Evolutionary conservation across 805 yeast genomes (phyloP).

Genomic region (Wickerhamiella occidentalis): DNA sequence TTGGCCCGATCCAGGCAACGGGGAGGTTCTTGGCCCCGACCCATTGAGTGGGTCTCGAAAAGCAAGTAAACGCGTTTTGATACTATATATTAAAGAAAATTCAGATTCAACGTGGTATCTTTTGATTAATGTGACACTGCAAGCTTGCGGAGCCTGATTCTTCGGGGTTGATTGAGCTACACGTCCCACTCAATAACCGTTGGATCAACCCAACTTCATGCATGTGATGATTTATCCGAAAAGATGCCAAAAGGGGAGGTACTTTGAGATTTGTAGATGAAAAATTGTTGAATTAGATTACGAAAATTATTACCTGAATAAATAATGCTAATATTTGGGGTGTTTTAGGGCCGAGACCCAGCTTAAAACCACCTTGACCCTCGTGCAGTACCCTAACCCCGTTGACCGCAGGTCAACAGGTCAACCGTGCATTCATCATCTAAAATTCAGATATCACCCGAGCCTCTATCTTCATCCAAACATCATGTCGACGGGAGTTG

Average conservation of each 20-base stretch:
- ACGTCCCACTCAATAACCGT: constrained; percentile 2
- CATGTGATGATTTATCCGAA: neutral
- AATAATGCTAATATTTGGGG: neutral
- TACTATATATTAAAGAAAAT: too few relatives aligned
- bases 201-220: constrained; percentile 3
- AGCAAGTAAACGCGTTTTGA: too few relatives aligned
- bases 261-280: neutral
- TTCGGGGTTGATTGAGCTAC: neutral
- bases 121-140: too few relatives aligned
- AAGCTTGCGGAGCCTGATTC: too few relatives aligned
- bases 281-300: neutral
- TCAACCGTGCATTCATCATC: constrained; percentile 5
- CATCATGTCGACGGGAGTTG: constrained; percentile 30
- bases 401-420: constrained; percentile 9
- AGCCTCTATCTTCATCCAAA: neutral
- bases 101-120: too few relatives aligned
- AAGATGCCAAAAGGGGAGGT: too few relatives aligned
- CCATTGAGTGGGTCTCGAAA: too few relatives aligned
- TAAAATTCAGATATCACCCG: neutral
- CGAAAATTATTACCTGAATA: too few relatives aligned
- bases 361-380: neutral
- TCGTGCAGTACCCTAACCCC: constrained; percentile 5
- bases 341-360: neutral
- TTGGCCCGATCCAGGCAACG: too few relatives aligned
- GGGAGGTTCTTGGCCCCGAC: too few relatives aligned